Evolutionary conservation across 306 rosid genomes (phyloP).

Genomic region (Alnus glutinosa): DNA sequence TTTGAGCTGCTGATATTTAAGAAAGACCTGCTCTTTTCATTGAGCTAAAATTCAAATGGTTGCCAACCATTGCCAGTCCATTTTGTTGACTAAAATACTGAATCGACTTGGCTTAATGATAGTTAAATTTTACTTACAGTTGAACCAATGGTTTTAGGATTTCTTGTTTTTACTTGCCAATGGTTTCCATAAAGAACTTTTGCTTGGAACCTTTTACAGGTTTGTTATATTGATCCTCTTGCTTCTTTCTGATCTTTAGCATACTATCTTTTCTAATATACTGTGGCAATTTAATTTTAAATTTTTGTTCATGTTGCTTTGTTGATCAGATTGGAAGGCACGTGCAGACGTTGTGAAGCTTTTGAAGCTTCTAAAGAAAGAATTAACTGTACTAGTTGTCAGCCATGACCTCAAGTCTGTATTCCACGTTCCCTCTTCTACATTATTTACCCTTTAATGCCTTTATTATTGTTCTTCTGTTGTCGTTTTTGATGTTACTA

Average conservation of each 20-base stretch:
- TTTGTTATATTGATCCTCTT: neutral
- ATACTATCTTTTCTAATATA: neutral
- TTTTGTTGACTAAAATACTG: neutral
- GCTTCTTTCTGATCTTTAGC: slow-evolving; percentile 2
- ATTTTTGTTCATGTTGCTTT: slow-evolving; percentile 17
- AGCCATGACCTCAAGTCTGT: slow-evolving; percentile 87
- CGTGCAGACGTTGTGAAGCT: slow-evolving; percentile 89
- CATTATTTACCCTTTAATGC: slow-evolving; percentile 11
- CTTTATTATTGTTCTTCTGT: slow-evolving; percentile 21
- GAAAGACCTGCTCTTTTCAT: neutral
- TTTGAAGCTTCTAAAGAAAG: slow-evolving; percentile 75
- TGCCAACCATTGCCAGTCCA: neutral
- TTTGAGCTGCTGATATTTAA: neutral
- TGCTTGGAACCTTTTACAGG: neutral
- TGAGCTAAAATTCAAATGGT: neutral
- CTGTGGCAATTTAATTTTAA: neutral
- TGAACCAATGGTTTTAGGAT: no score
- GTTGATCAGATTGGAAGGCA: slow-evolving; percentile 85
- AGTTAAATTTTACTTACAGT: slow-evolving; percentile 7
- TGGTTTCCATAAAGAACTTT: neutral
- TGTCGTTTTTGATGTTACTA: neutral
- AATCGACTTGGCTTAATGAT: neutral
- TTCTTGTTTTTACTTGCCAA: neutral
- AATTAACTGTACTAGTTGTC: slow-evolving; percentile 77
- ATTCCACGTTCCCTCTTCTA: slow-evolving; percentile 16